phyloP scores from a whole-genome alignment of 352 stramenopile species.

The Globisporangium paroecandrum region DNA sequence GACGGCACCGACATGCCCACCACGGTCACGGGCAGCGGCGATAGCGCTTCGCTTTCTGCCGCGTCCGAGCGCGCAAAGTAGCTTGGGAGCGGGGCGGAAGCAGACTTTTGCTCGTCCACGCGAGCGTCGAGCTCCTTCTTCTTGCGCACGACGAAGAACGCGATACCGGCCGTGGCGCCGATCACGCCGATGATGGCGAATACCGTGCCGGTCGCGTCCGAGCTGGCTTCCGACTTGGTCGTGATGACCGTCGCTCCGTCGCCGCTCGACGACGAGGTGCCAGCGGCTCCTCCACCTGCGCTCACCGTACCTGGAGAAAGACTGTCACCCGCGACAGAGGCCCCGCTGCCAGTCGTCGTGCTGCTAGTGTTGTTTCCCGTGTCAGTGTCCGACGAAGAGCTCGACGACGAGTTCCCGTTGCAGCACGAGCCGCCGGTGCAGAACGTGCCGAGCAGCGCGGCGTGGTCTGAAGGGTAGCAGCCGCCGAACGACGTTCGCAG shows the following conservation, averaged over 20 bases:
- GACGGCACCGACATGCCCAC: constrained; percentile 14
- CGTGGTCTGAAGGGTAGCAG: constrained; percentile 79
- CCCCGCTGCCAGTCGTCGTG: constrained; percentile 5
- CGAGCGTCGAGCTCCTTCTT: constrained; percentile 39
- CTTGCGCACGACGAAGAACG: constrained; percentile 53
- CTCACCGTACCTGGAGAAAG: constrained; percentile 25
- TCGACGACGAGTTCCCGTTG: constrained; percentile 27
- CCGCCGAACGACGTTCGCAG: constrained; percentile 57
- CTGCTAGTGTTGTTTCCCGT: not conserved
- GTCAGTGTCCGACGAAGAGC: not conserved
- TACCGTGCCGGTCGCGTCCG: constrained; percentile 38
- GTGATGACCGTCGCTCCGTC: constrained; percentile 27
- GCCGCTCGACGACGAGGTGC: constrained; percentile 5
- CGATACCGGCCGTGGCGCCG: constrained; percentile 37
- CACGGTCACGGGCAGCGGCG: constrained; percentile 20
- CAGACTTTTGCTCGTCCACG: constrained; percentile 40
- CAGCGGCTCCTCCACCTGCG: not conserved
- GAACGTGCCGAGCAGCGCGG: constrained; percentile 49
- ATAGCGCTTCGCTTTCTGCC: constrained; percentile 26
- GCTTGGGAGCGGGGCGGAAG: constrained; percentile 29
- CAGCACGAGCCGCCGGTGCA: constrained; percentile 64
- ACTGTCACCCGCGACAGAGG: constrained; percentile 20
- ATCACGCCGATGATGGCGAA: constrained; percentile 48
- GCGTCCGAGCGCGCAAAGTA: constrained; percentile 40
- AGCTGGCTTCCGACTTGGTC: constrained; percentile 35